Percentiles rank a stretch among this genome's conserved stretches.
Conservation (phyloP, 192 early-diverging fungal genomes). For the Coemansia sp. region DNA sequence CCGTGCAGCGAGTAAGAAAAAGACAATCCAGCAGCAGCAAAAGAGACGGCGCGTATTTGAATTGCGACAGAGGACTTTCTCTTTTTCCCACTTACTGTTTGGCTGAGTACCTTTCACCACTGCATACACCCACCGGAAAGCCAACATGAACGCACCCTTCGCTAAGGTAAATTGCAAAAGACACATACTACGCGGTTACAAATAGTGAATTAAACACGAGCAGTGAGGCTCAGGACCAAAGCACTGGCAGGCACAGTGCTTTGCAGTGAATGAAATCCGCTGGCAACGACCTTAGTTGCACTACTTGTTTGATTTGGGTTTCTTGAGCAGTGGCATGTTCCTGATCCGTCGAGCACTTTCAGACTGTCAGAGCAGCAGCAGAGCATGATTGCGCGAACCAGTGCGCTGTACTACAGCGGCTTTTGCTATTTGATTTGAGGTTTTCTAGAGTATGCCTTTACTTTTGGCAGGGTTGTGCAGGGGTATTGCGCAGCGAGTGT, state of each 20-base stretch:
- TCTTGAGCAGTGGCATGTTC: background rate
- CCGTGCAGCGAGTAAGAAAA: conserved; percentile 7
- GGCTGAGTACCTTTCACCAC: conserved; percentile 30
- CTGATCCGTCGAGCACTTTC: background rate
- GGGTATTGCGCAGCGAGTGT: no score
- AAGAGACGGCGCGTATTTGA: conserved; percentile 8
- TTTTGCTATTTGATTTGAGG: no score
- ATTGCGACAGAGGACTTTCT: conserved; percentile 22
- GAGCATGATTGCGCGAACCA: background rate
- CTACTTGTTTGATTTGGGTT: background rate
- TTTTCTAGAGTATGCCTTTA: no score
- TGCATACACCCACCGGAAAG: conserved; percentile 31
- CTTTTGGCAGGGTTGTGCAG: no score
- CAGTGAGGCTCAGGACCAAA: background rate
- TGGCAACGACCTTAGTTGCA: background rate
- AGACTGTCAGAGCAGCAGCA: background rate
- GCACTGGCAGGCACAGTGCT: background rate
- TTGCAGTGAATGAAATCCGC: background rate
- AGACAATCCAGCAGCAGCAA: background rate
- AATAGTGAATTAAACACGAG: background rate
- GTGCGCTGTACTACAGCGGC: background rate
- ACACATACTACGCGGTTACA: background rate
- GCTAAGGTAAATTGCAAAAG: conserved; percentile 46
- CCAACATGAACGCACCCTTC: conserved; percentile 54
- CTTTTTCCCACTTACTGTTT: conserved; percentile 26